Evolutionary conservation across 2,329 filamentous ascomycete species (phyloP), one percentile per base, ranked within the genome.

Genomic region (Cordyceps cateniannulata): DNA sequence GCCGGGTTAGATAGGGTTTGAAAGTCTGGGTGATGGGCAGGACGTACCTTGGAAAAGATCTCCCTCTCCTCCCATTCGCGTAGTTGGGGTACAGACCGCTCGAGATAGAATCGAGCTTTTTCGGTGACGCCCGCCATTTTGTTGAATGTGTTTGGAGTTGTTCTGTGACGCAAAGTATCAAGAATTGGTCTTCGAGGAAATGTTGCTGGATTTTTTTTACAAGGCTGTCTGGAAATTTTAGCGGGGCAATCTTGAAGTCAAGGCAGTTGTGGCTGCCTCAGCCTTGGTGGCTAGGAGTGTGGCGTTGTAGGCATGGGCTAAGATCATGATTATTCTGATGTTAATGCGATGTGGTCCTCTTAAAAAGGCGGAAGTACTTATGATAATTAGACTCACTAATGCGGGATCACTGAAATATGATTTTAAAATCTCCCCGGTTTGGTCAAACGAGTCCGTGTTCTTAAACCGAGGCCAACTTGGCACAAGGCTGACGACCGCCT

Each of bases 31-130:
- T 27, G 10, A 5, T 2, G 49, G 32, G 40, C 48, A 50, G 48
- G 54, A 54, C 75, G 38, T 74, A 90, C 90, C 78, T 88, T 87
- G 63, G 83, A 85, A 77, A 99, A 99, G 67, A 99, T 89, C 68
- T 91, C 88, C 74, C 96, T 97, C 66, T 90, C 85, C 75, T 96
- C 90, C 74, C 91, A 96, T 69, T 96, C 92, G 64, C 92, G 91
- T 61, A 99, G 83, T 74, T 98, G 93, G 18, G 93, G 91, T 48
- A 97, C 90, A 2, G 90, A 89, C 67, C 93, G 89, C 78, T 99
- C 95, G 65, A 98, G 84, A 75, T 90, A 97, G 76, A 93, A 98
- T 62, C 93, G 90, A 60, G 93, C 95, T 76, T 97, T 98, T 71
- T 98, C 95, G 65, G 90, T 88, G 62, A 95, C 88, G 47, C 86